These are phyloP conservation scores for Colletotrichum lentis DNA, from an alignment of 2,329 filamentous ascomycete genomes.

Conservation along the genomic window DNA sequence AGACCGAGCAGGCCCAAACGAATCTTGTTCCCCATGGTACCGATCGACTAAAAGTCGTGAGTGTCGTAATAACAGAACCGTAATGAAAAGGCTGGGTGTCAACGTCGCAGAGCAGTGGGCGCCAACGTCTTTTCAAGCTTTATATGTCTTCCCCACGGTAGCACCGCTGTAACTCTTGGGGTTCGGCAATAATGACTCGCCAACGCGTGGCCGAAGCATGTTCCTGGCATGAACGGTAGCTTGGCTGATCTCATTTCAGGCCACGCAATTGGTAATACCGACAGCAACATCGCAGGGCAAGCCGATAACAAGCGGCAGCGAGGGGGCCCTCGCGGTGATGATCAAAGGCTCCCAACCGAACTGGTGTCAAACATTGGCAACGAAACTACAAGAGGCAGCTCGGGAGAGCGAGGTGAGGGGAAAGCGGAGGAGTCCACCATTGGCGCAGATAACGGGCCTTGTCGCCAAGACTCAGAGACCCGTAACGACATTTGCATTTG, in stretches of 20 bases:
- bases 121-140: background rate
- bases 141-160: background rate
- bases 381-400: conserved; percentile 39
- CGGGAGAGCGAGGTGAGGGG: conserved; percentile 30
- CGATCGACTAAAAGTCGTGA: background rate
- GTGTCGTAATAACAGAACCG: conserved; percentile 1
- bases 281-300: background rate
- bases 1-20: conserved; percentile 33
- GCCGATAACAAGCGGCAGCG: conserved; percentile 8
- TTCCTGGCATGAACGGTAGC: conserved; percentile 18
- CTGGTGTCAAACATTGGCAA: conserved; percentile 36
- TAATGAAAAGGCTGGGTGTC: background rate
- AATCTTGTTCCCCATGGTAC: conserved; percentile 20
- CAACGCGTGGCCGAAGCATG: conserved; percentile 4
- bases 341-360: background rate
- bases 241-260: conserved; percentile 33
- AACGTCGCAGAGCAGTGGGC: background rate
- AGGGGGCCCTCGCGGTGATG: background rate
- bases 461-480: conserved; percentile 24
- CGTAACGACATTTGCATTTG: conserved; percentile 20
- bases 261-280: conserved; percentile 7
- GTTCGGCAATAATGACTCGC: conserved; percentile 9
- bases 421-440: conserved; percentile 31
- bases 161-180: background rate
- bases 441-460: conserved; percentile 31